Base-by-base conservation (phyloP, 371 early-diverging fungal species). In the Apophysomyces variabilis region DNA sequence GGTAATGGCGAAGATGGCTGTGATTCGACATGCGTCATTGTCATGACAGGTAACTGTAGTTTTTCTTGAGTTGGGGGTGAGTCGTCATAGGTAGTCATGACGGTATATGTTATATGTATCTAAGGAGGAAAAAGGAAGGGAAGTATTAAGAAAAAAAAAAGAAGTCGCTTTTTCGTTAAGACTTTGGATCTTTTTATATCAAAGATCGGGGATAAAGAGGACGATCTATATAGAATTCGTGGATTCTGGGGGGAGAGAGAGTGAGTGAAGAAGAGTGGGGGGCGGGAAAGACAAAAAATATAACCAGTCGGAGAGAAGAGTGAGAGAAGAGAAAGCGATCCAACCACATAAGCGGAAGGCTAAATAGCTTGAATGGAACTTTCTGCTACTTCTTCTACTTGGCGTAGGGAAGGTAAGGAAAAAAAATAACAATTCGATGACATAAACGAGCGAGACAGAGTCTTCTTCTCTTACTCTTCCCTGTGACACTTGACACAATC, bases 41-140 rank as follows among this genome's bases (percentile, higher is more conserved):
- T 60, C 58, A 65, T 60, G 37, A 50, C 59, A 11, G 66, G 66
- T 18, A 50, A 18, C 21, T 50, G 50, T n/a, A 50, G 60, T 59
- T 60, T 65, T 18, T 64, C 64, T 57, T 64, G 47, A 13, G 56
- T 26, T 26, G 26, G 16, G 50, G 41, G 38, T 39, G 64, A 41
- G 21, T 50, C 21, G 21, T 50, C 50, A 21, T 50, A 21, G 7
- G 21, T 7, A 9, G 21, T 11, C 50, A 50, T 50, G 13, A n/a
- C 16, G 26, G 26, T 26, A 26, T 26, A 26, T 26, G 26, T 26
- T 26, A n/a, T 46, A 46, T 46, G 47, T 46, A 46, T 12, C 11
- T 18, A 50, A 50, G 13, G 16, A 50, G 1, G 50, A 50, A 50
- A 50, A 18, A 26, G 21, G 5, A 21, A 50, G 5, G 8, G 21